Conservation (phyloP, 345 rosid species). For the Lagerstroemia speciosa region DNA sequence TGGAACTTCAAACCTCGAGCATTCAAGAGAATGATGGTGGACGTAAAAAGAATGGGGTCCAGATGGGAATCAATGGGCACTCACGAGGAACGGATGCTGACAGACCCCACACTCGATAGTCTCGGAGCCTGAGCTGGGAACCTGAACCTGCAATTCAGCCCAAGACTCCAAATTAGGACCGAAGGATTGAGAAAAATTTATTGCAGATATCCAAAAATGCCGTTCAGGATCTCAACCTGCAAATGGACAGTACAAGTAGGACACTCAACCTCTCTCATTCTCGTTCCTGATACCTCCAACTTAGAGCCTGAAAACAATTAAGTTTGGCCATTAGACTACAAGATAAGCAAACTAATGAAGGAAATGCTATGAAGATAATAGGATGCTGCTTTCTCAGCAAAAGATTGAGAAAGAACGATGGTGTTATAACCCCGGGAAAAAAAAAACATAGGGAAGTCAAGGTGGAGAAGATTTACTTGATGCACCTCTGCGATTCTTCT, state of each 20-base stretch:
- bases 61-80: constrained; percentile 48
- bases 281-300: constrained; percentile 62
- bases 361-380: not conserved
- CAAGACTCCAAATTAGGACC: not conserved
- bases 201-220: not conserved
- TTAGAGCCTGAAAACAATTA: constrained; percentile 39
- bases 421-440: not conserved
- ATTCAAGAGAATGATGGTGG: not conserved
- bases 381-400: not conserved
- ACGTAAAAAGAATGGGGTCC: not conserved
- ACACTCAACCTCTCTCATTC: constrained; percentile 96
- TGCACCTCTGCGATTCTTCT: constrained; percentile 62
- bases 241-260: constrained; percentile 97
- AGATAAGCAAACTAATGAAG: too few relatives aligned
- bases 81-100: constrained; percentile 90
- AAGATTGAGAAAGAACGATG: not conserved
- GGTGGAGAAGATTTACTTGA: constrained; percentile 34
- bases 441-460: not conserved
- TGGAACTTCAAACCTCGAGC: not conserved
- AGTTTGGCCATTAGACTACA: not conserved
- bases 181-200: not conserved
- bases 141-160: constrained; percentile 64
- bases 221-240: constrained; percentile 39
- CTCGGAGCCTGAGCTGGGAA: constrained; percentile 96
- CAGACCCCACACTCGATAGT: constrained; percentile 99